Evolutionary conservation across 1,139 yeast species (phyloP), one percentile per base, ranked within the genome.

Genomic region (Pichia sp.): DNA sequence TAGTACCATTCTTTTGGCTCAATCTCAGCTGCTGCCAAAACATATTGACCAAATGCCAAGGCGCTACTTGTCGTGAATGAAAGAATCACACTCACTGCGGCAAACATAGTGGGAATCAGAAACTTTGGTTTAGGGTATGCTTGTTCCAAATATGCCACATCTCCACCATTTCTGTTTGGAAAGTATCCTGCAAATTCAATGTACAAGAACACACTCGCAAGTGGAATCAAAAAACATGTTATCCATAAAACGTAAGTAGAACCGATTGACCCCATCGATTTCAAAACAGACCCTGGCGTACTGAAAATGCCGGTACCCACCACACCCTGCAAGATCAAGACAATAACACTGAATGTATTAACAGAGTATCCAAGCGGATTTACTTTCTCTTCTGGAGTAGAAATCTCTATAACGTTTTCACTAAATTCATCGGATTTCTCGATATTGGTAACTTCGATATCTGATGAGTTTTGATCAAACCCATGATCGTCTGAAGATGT

Each of bases 301-400:
- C 60, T 53, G 46, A 66, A 67, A 29, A 66, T 66, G 50, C 71
- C 72, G 1, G 72, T 67, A 38, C 72, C 72, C 27, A 67, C 59
- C 29, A 66, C 61, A 33, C 71, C 70, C 32, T 63, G 66, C 28
- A 66, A 52, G 22, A 60, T 55, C 34, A 63, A 47, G 38, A 61
- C 63, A 27, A 62, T 54, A 2, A 66, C 41, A 55, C 58, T 33
- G 6, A 47, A 16, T 2, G 42, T 40, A 27, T 59, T 59, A 23
- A 64, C 51, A 30, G 62, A 54, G 39, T 64, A 59, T 3, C 69
- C 69, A 40, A 65, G 51, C 0, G 71, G 70, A 33, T 61, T 63
- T 10, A 46, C 46, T 15, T 49, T 48, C 41, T 66, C 70, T 12
- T 63, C 63, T 11, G 70, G 70, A 3, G 69, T 65, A 39, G 67